These are phyloP conservation scores for Aspergillus japonicus DNA, from an alignment of 2,329 filamentous ascomycete species.

Conservation along the genomic window DNA sequence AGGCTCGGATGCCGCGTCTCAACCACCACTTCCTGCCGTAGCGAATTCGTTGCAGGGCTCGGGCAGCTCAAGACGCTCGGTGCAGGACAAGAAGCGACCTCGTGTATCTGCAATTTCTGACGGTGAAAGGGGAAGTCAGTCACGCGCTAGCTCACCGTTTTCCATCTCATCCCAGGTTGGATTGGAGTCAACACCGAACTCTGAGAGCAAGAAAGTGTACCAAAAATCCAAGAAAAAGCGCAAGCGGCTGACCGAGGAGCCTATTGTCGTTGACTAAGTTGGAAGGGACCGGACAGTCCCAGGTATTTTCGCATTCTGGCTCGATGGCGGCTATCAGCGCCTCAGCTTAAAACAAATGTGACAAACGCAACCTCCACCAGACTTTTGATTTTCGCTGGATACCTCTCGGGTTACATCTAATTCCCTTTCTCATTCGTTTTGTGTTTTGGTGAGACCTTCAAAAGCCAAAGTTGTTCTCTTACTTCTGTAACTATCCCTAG, in stretches of 20 bases:
- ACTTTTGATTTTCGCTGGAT: too few relatives aligned
- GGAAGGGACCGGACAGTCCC: background rate
- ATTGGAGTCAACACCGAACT: background rate
- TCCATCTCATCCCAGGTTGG: background rate
- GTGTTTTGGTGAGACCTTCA: background rate
- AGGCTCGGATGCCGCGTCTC: background rate
- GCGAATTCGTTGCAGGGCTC: background rate
- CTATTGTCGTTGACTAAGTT: background rate
- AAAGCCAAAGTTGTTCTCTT: background rate
- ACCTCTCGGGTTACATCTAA: background rate
- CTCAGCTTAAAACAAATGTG: background rate
- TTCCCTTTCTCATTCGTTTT: background rate
- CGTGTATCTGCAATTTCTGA: background rate
- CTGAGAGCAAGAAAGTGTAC: background rate
- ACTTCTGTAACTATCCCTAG: background rate
- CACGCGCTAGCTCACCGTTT: background rate
- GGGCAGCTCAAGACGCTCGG: background rate
- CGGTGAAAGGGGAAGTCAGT: background rate
- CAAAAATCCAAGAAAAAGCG: background rate
- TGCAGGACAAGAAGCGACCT: background rate
- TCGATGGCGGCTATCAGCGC: background rate
- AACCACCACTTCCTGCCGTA: background rate
- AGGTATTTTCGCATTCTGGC: background rate
- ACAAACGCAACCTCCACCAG: background rate
- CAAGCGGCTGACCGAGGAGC: background rate